Evolutionary conservation across 2,329 filamentous ascomycete species (phyloP).

Genomic region (Tolypocladium cylindrosporum): DNA sequence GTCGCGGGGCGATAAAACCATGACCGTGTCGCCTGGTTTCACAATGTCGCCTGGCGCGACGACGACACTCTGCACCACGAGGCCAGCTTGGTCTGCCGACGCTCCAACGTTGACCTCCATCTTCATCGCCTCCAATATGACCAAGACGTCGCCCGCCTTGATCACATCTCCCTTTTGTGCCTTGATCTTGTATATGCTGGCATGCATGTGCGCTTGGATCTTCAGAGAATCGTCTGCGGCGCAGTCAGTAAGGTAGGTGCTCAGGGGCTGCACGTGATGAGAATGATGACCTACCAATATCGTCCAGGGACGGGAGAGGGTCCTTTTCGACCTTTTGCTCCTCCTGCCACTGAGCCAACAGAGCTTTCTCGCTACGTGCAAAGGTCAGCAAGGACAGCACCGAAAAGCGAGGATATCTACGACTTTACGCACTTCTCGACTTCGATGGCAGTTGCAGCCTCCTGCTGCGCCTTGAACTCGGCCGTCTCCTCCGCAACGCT

Average conservation of each 20-base stretch:
- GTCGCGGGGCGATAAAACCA: not conserved
- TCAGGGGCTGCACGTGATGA: not conserved
- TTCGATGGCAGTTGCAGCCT: conserved; percentile 7
- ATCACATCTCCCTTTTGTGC: conserved; percentile 30
- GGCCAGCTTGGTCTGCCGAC: not conserved
- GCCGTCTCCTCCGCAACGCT: conserved; percentile 7
- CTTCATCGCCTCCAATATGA: conserved; percentile 47
- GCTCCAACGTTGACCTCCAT: conserved; percentile 32
- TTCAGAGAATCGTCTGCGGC: conserved; percentile 19
- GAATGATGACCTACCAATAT: not conserved
- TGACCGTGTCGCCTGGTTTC: conserved; percentile 3
- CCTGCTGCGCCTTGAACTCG: conserved; percentile 4
- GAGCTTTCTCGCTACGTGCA: conserved; percentile 5
- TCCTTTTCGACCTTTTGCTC: conserved; percentile 11
- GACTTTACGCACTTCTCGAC: conserved; percentile 13
- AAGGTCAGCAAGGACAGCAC: not conserved
- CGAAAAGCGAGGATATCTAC: not conserved
- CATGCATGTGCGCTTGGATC: conserved; percentile 12
- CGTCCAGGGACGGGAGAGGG: not conserved
- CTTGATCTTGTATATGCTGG: conserved; percentile 44
- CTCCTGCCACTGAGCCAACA: conserved; percentile 18
- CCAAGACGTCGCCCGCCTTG: conserved; percentile 28
- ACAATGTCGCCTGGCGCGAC: conserved; percentile 3
- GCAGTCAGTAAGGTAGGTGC: not conserved
- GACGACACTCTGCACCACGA: not conserved